Evolutionary conservation across 768 basidiomycete species (phyloP).

Genomic region (Tulasnella calospora): DNA sequence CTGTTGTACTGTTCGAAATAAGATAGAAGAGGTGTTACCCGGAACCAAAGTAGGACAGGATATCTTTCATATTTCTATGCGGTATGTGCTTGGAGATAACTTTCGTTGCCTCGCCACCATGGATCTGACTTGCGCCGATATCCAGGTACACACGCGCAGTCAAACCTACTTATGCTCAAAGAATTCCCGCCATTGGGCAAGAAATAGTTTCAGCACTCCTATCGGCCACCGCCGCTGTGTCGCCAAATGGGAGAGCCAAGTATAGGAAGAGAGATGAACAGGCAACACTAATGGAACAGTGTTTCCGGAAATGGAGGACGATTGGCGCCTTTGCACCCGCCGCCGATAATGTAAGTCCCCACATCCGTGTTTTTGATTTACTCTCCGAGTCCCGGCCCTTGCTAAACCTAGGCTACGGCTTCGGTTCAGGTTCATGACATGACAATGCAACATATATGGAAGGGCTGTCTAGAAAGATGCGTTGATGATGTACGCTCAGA

Average conservation of each 20-base stretch:
- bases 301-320: not conserved
- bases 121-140: not conserved
- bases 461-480: not conserved
- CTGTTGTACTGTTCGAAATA: not conserved
- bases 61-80: not conserved
- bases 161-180: not conserved
- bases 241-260: not conserved
- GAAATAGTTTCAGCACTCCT: not conserved
- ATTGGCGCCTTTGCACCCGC: not conserved
- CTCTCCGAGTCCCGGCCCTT: too few species aligned
- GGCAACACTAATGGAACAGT: not conserved
- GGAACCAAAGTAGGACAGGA: not conserved
- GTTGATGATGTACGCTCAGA: not conserved
- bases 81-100: too few species aligned
- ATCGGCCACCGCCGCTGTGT: not conserved
- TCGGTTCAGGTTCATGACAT: not conserved
- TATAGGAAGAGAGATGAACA: not conserved
- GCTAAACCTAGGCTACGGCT: too few species aligned
- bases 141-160: not conserved
- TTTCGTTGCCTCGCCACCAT: too few species aligned
- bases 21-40: not conserved
- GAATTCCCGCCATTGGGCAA: not conserved
- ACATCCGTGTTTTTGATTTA: not conserved
- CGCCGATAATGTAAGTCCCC: not conserved
- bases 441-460: not conserved